A percentile compares a stretch with the other conserved stretches of the same genome.
These are phyloP conservation scores for Hammondia hammondi DNA, from an alignment of 169 alveolate species.

Conservation along the genomic window DNA sequence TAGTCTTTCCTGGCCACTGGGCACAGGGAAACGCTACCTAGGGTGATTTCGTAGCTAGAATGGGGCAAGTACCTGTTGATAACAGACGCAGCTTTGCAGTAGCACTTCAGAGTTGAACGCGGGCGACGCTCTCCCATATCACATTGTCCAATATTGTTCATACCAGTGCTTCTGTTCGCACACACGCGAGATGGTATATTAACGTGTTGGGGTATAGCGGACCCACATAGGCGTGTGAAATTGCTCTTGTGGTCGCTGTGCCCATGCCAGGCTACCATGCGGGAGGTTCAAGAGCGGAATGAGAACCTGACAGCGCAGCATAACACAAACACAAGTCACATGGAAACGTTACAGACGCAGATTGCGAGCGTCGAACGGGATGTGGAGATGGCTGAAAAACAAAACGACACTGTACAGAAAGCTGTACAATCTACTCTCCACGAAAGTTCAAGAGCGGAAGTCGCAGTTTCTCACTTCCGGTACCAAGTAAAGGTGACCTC, in stretches of 20 bases:
- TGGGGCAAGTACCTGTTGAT: no score
- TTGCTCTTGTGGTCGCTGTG: not conserved
- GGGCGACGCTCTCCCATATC: no score
- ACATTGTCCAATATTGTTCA: no score
- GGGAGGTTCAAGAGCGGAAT: slow-evolving; percentile 28
- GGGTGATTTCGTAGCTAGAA: no score
- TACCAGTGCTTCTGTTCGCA: no score
- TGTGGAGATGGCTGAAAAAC: not conserved
- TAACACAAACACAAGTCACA: not conserved
- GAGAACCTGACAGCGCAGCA: slow-evolving; percentile 34
- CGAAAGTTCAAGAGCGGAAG: not conserved
- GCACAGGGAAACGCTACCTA: no score
- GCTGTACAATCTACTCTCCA: not conserved
- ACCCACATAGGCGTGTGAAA: not conserved
- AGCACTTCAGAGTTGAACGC: no score
- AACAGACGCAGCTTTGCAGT: no score
- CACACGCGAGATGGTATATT: no score
- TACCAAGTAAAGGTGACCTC: slow-evolving; percentile 7
- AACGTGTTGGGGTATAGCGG: no score
- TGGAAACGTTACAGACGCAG: not conserved
- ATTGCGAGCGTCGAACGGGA: slow-evolving; percentile 23
- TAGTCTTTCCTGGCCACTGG: no score
- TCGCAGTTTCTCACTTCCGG: not conserved
- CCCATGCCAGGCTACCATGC: not conserved
- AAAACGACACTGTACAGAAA: not conserved